Base-by-base conservation (phyloP, 345 rosid genomes). In the Rhodamnia rubescens region DNA sequence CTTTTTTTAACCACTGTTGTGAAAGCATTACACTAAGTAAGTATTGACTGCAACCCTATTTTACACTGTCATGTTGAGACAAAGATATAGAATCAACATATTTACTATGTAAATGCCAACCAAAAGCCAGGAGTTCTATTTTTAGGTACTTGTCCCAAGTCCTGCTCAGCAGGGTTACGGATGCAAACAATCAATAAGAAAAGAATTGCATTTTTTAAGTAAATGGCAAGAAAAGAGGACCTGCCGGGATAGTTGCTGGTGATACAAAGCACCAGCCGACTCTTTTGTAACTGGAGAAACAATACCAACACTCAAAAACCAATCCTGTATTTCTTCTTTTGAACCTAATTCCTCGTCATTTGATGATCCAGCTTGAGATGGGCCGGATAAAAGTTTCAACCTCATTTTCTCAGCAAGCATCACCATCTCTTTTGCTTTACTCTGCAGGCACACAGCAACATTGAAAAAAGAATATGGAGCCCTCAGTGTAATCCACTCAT, bases 241-340 rank as follows among this genome's bases (percentile, higher is more conserved):
- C 99, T 95, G 99, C 86, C 98, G 96, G 8, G 98, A 93, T 87
- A 95, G 86, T 84, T 96, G 98, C 88, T 96, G 98, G 86, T 96
- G 98, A 86, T 97, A 96, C 88, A 96, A 88, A 16, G 98, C 99
- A 54, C 98, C 98, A 1, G 99, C 99, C 84, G 98, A 93, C 86
- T 96, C 99, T 85, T 95, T 93, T 55, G 99, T 97, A 69, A 96
- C 99, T 0, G 99, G 99, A 42, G 99, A 96, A 88, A 95, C 89
- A 89, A 96, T 96, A 91, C 99, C 99, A 89, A 96, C 95, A 84
- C 99, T 97, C 92, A 96, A 87, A 92, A 97, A 89, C 96, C 95
- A 95, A 75, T 96, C 98, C 88, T 97, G 99, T 88, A 96, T 95
- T 88, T 96, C 99, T 88, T 96, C 97, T 90, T 94, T 94, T 42